Evolutionary conservation across 2,329 filamentous ascomycete species (phyloP), one percentile per base, ranked within the genome.

Genomic region (Ceratocystis smalleyi): DNA sequence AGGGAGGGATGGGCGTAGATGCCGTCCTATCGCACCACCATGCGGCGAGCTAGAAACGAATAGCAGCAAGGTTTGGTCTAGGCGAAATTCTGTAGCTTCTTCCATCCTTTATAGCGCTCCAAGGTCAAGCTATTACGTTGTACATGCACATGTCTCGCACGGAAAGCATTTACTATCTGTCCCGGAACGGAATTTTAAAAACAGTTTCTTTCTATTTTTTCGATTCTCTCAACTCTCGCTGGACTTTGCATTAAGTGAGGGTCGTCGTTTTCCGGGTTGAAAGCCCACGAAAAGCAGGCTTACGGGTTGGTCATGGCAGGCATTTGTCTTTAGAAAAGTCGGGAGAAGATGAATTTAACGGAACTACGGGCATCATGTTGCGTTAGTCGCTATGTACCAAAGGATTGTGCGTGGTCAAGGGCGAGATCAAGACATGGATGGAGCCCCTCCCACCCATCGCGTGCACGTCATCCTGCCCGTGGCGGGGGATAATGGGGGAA

Each of bases 141-240:
- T 40, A 57, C 62, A 30, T 30, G 2, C n/a, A 47, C 47, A 49
- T 19, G 47, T 6, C 24, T 7, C 5, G 6, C 15, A 10, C 43
- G 27, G 43, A 61, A 43, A 24, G 30, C 59, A 43, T 40, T 22
- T 40, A 17, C 35, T 27, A 49, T 51, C 8, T 22, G 30, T 22
- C 10, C 19, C 45, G 8, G 17, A 47, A 17, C 45, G 8, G 17
- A 47, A 17, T n/a, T n/a, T 65, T 66, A 63, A 64, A 64, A 55
- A 64, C 62, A 63, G 64, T 66, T 66, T 66, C 61, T 64, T 66
- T 66, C 62, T 66, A 64, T 66, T 66, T 64, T 66, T 55, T 63
- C 54, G 64, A 65, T 60, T 63, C 51, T 62, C 64, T 63, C 60
- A 65, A 63, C 51, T 59, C 59, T 65, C 60, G 64, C 61, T 65